A percentile compares a stretch with the other conserved stretches of the same genome.
Evolutionary conservation across 176 grass and related monocot genomes (phyloP).

Genomic region (Rhynchospora pubera): DNA sequence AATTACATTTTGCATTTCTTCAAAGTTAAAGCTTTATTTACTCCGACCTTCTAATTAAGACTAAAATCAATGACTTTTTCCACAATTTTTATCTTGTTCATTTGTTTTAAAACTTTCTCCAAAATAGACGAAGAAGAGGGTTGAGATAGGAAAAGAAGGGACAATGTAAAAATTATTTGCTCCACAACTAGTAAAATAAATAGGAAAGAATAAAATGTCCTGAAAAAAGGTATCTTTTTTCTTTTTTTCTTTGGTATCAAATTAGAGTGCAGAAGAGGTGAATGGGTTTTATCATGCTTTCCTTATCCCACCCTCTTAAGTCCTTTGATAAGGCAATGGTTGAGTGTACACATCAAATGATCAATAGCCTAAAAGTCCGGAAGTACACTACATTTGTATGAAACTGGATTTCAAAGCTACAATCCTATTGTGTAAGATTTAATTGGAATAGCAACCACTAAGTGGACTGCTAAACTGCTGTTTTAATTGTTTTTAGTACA

Average conservation of each 20-base stretch:
- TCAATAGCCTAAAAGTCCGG: background rate
- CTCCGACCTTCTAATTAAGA: background rate
- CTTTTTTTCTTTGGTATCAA: too few relatives aligned
- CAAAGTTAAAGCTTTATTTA: background rate
- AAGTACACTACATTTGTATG: background rate
- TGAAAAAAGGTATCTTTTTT: too few relatives aligned
- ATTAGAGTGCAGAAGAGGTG: too few relatives aligned
- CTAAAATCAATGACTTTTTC: background rate
- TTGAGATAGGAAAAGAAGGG: too few relatives aligned
- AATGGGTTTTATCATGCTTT: too few relatives aligned
- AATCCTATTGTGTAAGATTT: background rate
- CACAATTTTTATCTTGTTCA: background rate
- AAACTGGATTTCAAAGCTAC: background rate
- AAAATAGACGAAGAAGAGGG: too few relatives aligned
- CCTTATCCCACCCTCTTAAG: too few relatives aligned
- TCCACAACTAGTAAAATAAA: too few relatives aligned
- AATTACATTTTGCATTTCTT: background rate
- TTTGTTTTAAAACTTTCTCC: background rate
- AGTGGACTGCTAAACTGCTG: background rate
- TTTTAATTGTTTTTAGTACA: too few relatives aligned
- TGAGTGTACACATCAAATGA: background rate
- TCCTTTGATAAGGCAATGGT: too few relatives aligned
- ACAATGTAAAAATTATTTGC: too few relatives aligned
- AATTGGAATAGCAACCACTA: background rate
- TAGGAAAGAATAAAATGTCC: too few relatives aligned